These are phyloP conservation scores for Inga leiocalycina DNA, from an alignment of 306 rosid species.

Conservation along the genomic window DNA sequence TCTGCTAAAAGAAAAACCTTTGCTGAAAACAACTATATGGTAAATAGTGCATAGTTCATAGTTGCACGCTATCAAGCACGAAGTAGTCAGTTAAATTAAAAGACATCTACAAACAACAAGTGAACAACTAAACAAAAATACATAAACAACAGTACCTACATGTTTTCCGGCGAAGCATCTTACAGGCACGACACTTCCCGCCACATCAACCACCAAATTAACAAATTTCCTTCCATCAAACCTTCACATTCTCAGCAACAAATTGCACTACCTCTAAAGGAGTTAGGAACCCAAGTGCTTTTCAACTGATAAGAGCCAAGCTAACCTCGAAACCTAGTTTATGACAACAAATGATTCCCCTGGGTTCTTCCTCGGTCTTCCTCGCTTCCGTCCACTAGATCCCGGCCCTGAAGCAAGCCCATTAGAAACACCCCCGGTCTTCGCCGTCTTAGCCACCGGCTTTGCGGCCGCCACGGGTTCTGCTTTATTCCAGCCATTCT, in stretches of 20 bases:
- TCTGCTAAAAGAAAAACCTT: neutral
- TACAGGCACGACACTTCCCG: neutral
- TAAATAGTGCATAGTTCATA: slow-evolving; percentile 10
- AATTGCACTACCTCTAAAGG: neutral
- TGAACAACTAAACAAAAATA: neutral
- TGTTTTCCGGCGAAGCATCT: slow-evolving; percentile 5
- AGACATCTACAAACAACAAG: slow-evolving; percentile 10
- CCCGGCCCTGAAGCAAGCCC: slow-evolving; percentile 8
- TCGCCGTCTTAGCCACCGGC: neutral
- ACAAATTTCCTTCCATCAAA: neutral
- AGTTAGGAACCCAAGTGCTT: neutral
- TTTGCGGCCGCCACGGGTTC: neutral
- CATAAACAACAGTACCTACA: slow-evolving; percentile 16
- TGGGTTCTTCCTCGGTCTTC: slow-evolving; percentile 76
- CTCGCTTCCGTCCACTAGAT: slow-evolving; percentile 50
- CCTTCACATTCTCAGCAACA: neutral
- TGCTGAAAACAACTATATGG: slow-evolving; percentile 1
- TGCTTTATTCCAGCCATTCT: slow-evolving; percentile 10
- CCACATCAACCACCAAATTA: neutral
- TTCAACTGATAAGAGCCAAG: neutral
- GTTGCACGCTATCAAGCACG: slow-evolving; percentile 3
- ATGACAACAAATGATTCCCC: slow-evolving; percentile 29
- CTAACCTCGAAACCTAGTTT: neutral
- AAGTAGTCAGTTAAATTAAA: slow-evolving; percentile 3
- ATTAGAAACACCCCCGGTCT: slow-evolving; percentile 22